A percentile compares a stretch with the other conserved stretches of the same genome.
Conservation (phyloP, 1,139 yeast genomes). For the Meyerozyma athensensis region DNA sequence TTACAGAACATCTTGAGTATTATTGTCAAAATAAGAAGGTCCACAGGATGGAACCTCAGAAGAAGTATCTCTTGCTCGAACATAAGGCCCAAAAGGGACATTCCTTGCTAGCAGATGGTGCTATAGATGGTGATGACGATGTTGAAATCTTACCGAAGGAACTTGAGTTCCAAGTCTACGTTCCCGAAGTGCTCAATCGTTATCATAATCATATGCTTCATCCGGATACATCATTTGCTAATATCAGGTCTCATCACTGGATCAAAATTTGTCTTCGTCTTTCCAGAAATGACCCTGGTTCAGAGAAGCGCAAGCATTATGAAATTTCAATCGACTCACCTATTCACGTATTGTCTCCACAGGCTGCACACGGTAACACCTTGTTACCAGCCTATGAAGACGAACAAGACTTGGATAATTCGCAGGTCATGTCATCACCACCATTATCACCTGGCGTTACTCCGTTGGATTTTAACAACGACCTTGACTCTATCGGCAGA, state of each 20-base stretch:
- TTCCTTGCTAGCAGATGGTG: conserved; percentile 27
- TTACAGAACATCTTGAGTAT: conserved; percentile 88
- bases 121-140: conserved; percentile 32
- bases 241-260: conserved; percentile 90
- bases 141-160: conserved; percentile 45
- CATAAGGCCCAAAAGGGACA: conserved; percentile 61
- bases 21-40: conserved; percentile 81
- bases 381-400: conserved; percentile 53
- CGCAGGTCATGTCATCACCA: conserved; percentile 19
- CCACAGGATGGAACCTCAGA: conserved; percentile 86
- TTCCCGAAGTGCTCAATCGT: conserved; percentile 60
- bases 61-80: conserved; percentile 74
- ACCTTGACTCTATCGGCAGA: conserved; percentile 11
- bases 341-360: conserved; percentile 62
- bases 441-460: conserved; percentile 55
- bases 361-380: conserved; percentile 72
- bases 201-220: conserved; percentile 47
- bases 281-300: conserved; percentile 56
- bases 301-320: conserved; percentile 72
- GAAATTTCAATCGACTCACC: conserved; percentile 93
- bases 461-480: conserved; percentile 25
- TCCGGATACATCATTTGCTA: conserved; percentile 76
- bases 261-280: conserved; percentile 79
- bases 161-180: conserved; percentile 75
- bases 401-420: conserved; percentile 15